Evolutionary conservation across 345 rosid species (phyloP).

Genomic region (Populus pruinosa): DNA sequence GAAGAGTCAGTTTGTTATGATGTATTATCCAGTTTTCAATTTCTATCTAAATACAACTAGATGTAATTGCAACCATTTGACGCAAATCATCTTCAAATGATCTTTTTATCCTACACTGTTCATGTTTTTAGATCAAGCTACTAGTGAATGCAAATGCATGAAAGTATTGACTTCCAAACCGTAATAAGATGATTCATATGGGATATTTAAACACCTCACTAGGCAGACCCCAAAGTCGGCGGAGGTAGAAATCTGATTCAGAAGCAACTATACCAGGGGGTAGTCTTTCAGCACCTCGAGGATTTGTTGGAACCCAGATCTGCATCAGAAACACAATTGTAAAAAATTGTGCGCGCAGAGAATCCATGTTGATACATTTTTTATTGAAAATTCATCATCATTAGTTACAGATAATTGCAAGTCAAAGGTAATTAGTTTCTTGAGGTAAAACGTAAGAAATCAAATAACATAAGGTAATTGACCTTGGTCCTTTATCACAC

Average conservation of each 20-base stretch:
- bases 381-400: background rate
- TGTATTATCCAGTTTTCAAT: no score
- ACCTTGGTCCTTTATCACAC: background rate
- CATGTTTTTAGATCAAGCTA: background rate
- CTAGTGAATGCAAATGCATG: background rate
- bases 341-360: background rate
- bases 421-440: no score
- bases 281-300: conserved; percentile 87
- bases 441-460: background rate
- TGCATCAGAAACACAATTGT: conserved; percentile 27
- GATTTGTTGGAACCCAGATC: conserved; percentile 95
- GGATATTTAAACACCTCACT: conserved; percentile 50
- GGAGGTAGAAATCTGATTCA: conserved; percentile 76
- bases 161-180: background rate
- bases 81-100: background rate
- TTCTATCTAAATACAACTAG: no score
- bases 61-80: background rate
- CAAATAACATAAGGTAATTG: background rate
- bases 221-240: conserved; percentile 79
- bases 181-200: background rate
- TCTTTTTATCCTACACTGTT: background rate
- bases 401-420: no score
- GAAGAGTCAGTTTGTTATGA: no score
- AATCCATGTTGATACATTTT: background rate
- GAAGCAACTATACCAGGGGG: conserved; percentile 72